A percentile compares a stretch with the other conserved stretches of the same genome.
These are phyloP conservation scores for Isabelozyma rhagii DNA, from an alignment of 805 yeast genomes.

Conservation along the genomic window DNA sequence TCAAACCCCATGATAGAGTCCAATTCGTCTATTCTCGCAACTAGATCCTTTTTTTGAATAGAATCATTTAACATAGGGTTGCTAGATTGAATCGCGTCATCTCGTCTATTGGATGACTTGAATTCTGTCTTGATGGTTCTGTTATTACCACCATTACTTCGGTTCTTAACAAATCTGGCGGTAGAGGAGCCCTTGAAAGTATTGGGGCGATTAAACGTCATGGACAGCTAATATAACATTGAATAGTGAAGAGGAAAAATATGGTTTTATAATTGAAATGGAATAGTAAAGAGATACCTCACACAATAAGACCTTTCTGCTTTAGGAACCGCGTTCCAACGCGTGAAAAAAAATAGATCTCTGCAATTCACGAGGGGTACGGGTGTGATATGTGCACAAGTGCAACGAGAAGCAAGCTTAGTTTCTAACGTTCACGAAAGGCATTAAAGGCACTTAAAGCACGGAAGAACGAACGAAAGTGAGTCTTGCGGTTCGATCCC, in stretches of 20 bases:
- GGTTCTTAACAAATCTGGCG: constrained; percentile 51
- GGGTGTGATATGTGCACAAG: background rate
- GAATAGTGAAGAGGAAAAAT: background rate
- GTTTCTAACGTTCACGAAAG: too few species aligned
- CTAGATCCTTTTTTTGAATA: constrained; percentile 49
- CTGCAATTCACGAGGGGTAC: background rate
- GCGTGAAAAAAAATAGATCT: background rate
- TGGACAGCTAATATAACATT: background rate
- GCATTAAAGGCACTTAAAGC: too few species aligned
- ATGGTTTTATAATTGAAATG: background rate
- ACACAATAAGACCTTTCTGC: background rate
- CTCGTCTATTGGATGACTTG: constrained; percentile 13
- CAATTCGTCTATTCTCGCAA: constrained; percentile 59
- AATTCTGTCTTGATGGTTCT: constrained; percentile 19
- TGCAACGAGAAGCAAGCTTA: too few species aligned
- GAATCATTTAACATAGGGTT: constrained; percentile 39
- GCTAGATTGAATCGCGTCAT: constrained; percentile 13
- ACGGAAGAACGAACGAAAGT: background rate
- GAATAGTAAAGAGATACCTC: background rate
- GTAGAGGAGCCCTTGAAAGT: constrained; percentile 47
- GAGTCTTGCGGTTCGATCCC: background rate
- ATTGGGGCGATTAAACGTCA: background rate
- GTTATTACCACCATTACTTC: constrained; percentile 4
- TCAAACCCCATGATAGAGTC: constrained; percentile 89
- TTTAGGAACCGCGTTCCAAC: background rate